These are phyloP conservation scores for Aspergillus sp. DNA, from an alignment of 2,329 filamentous ascomycete genomes.

Conservation along the genomic window DNA sequence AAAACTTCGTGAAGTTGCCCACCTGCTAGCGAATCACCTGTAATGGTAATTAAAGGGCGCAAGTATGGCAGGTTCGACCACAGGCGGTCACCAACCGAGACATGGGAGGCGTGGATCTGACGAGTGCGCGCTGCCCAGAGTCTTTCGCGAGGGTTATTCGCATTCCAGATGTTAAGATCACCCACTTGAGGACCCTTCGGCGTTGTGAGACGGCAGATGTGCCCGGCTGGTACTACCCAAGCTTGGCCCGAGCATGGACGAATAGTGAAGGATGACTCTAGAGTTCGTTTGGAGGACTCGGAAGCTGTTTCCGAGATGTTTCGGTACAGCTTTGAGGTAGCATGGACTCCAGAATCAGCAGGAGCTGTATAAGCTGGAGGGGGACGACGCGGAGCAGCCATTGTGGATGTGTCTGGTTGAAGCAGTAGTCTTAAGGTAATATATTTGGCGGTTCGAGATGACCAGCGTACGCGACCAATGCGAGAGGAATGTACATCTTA, in stretches of 20 bases:
- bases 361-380: constrained; percentile 44
- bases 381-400: constrained; percentile 35
- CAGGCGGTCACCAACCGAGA: constrained; percentile 70
- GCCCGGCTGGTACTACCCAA: constrained; percentile 69
- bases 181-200: constrained; percentile 79
- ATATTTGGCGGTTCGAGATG: not conserved
- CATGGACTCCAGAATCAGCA: constrained; percentile 38
- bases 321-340: constrained; percentile 38
- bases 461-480: not conserved
- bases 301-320: constrained; percentile 41
- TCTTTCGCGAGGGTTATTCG: constrained; percentile 72
- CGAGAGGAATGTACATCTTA: not conserved
- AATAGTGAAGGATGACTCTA: constrained; percentile 58
- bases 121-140: constrained; percentile 81
- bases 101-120: constrained; percentile 76
- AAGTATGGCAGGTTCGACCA: constrained; percentile 80
- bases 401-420: constrained; percentile 12
- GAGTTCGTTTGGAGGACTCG: constrained; percentile 29
- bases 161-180: constrained; percentile 81
- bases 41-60: constrained; percentile 71
- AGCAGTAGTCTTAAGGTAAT: not conserved
- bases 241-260: constrained; percentile 73
- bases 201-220: constrained; percentile 72
- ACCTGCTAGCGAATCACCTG: constrained; percentile 62
- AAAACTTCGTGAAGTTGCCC: constrained; percentile 41